Percentiles rank a stretch among this genome's conserved stretches.
phyloP scores from a whole-genome alignment of 2,329 filamentous ascomycete genomes.

The Teratosphaeria pseudoeucalypti region DNA sequence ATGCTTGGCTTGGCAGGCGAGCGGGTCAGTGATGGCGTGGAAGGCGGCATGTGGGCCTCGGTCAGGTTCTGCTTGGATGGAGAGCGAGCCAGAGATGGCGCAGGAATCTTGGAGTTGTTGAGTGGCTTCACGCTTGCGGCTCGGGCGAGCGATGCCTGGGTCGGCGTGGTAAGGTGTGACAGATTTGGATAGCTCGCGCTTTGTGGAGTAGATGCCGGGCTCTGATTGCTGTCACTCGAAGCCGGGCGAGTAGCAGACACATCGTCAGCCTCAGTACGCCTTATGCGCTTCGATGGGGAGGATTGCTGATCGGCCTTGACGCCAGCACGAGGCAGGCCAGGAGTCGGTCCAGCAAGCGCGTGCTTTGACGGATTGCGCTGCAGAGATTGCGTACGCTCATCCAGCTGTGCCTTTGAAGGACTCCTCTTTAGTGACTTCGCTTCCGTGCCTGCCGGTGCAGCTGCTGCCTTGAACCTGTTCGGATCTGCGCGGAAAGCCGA shows the following conservation, averaged over 20 bases:
- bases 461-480: not conserved
- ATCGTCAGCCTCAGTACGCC: conserved; percentile 54
- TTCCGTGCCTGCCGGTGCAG: conserved; percentile 5
- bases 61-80: conserved; percentile 6
- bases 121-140: conserved; percentile 41
- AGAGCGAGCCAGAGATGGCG: conserved; percentile 10
- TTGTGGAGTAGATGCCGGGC: conserved; percentile 35
- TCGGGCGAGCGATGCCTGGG: conserved; percentile 61
- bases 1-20: conserved; percentile 8
- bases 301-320: conserved; percentile 15
- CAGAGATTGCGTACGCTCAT: conserved; percentile 35
- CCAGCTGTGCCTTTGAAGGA: conserved; percentile 52
- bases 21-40: not conserved
- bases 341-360: not conserved
- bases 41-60: not conserved
- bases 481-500: conserved; percentile 55
- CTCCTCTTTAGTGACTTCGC: conserved; percentile 43
- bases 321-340: not conserved
- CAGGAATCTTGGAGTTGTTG: conserved; percentile 27
- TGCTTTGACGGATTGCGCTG: conserved; percentile 14
- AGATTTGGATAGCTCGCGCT: conserved; percentile 40
- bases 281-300: conserved; percentile 53
- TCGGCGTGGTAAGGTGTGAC: conserved; percentile 60
- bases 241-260: conserved; percentile 53
- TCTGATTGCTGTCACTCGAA: conserved; percentile 36